Percentiles rank a stretch among this genome's conserved stretches.
Evolutionary conservation across 2,329 filamentous ascomycete genomes (phyloP).

Genomic region (Ceratocystis colombiana): DNA sequence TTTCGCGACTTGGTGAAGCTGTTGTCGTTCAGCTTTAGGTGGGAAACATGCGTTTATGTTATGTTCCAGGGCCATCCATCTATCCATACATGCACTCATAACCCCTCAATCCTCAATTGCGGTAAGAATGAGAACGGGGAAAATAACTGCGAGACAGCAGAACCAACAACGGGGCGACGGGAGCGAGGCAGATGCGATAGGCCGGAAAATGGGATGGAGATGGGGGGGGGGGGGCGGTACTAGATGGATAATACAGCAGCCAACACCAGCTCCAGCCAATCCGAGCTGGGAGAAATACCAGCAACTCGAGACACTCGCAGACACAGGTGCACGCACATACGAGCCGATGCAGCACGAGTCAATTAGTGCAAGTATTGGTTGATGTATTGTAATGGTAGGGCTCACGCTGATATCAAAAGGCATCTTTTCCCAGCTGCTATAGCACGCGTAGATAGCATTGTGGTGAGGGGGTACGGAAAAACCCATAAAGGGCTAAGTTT

Average conservation of each 20-base stretch:
- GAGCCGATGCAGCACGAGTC: not conserved
- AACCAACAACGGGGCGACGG: no score
- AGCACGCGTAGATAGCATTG: no score
- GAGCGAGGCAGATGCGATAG: no score
- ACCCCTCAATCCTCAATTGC: not conserved
- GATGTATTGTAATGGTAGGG: not conserved
- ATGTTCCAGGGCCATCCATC: not conserved
- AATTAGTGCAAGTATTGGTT: no score
- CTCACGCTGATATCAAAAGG: not conserved
- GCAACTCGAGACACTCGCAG: not conserved
- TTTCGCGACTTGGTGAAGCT: slow-evolving; percentile 2
- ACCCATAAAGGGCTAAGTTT: not conserved
- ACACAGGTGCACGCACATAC: not conserved
- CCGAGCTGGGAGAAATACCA: no score
- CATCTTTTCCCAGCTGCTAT: no score
- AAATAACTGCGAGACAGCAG: no score
- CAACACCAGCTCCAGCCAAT: no score
- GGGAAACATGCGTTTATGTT: not conserved
- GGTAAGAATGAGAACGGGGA: no score
- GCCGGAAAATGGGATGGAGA: no score
- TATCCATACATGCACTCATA: not conserved
- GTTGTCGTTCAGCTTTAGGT: not conserved
- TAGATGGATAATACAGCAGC: no score
- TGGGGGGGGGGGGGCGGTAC: no score
- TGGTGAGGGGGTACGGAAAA: not conserved